These are phyloP conservation scores for Drechslerella dactyloides DNA, from an alignment of 2,329 filamentous ascomycete species.

Conservation along the genomic window DNA sequence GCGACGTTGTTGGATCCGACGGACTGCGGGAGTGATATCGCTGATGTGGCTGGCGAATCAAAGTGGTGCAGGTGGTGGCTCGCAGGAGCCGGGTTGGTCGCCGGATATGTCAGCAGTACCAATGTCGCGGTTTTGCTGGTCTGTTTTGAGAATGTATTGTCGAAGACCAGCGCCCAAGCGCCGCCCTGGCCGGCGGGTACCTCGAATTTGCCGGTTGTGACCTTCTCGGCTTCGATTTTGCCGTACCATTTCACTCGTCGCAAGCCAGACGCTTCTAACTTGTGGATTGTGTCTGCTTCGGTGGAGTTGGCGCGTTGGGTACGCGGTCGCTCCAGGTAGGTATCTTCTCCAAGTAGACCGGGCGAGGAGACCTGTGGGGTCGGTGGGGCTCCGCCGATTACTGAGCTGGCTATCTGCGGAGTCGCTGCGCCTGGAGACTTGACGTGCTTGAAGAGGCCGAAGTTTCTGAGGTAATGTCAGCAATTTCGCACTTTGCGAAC, in stretches of 20 bases:
- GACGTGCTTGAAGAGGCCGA: conserved; percentile 90
- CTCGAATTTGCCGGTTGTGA: conserved; percentile 87
- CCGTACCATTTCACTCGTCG: conserved; percentile 78
- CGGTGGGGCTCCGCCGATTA: conserved; percentile 58
- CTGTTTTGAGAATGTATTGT: conserved; percentile 98
- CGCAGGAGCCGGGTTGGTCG: conserved; percentile 76
- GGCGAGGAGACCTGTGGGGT: conserved; percentile 57
- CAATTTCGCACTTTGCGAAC: conserved; percentile 49
- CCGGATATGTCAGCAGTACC: conserved; percentile 91
- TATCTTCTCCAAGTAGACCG: conserved; percentile 66
- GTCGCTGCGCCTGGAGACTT: conserved; percentile 49
- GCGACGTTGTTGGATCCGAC: conserved; percentile 18
- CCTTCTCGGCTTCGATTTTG: conserved; percentile 95
- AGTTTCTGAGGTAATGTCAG: conserved; percentile 68
- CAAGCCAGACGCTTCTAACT: conserved; percentile 68
- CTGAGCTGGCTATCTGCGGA: conserved; percentile 52
- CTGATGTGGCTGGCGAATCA: conserved; percentile 49
- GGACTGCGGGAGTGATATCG: conserved; percentile 17
- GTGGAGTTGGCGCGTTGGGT: conserved; percentile 73
- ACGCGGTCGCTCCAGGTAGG: conserved; percentile 69
- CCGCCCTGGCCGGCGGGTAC: conserved; percentile 75
- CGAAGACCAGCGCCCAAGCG: conserved; percentile 95
- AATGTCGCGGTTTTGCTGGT: conserved; percentile 94
- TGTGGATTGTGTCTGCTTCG: conserved; percentile 64
- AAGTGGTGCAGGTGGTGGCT: conserved; percentile 69